A percentile compares a stretch with the other conserved stretches of the same genome.
phyloP scores from a whole-genome alignment of 2,329 filamentous ascomycete genomes.

The Didymosphaeria variabile region DNA sequence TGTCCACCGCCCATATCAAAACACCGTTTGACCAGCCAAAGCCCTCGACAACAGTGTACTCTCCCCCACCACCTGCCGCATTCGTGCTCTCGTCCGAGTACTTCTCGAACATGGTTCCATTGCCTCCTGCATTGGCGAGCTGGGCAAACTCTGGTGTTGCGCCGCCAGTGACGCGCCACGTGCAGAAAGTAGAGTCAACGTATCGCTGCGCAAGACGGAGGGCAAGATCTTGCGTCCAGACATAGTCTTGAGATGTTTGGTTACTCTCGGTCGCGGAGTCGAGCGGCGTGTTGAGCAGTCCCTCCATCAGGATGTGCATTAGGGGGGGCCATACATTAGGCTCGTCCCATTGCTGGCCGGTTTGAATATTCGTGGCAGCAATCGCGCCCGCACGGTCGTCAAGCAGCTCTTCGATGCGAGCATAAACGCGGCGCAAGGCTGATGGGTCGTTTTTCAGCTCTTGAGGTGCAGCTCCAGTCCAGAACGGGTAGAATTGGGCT shows the following conservation, averaged over 20 bases:
- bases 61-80: conserved; percentile 70
- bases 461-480: conserved; percentile 69
- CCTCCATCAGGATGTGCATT: conserved; percentile 70
- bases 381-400: conserved; percentile 65
- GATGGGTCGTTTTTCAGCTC: conserved; percentile 67
- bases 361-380: conserved; percentile 68
- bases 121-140: conserved; percentile 53
- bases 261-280: conserved; percentile 64
- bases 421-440: conserved; percentile 64
- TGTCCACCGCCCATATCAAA: conserved; percentile 71
- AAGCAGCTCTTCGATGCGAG: conserved; percentile 64
- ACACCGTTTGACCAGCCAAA: conserved; percentile 78
- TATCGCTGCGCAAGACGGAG: conserved; percentile 71
- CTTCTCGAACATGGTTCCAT: conserved; percentile 76
- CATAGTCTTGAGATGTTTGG: conserved; percentile 54
- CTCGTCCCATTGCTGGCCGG: conserved; percentile 75
- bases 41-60: conserved; percentile 74
- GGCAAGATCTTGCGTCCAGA: conserved; percentile 64
- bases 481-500: conserved; percentile 74
- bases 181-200: conserved; percentile 73
- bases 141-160: conserved; percentile 54
- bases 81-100: conserved; percentile 69
- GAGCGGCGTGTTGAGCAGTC: conserved; percentile 67
- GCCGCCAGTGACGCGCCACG: conserved; percentile 73
- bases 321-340: conserved; percentile 76